Base-by-base conservation (phyloP, 2,329 filamentous ascomycete species). In the Exophiala calicioides region DNA sequence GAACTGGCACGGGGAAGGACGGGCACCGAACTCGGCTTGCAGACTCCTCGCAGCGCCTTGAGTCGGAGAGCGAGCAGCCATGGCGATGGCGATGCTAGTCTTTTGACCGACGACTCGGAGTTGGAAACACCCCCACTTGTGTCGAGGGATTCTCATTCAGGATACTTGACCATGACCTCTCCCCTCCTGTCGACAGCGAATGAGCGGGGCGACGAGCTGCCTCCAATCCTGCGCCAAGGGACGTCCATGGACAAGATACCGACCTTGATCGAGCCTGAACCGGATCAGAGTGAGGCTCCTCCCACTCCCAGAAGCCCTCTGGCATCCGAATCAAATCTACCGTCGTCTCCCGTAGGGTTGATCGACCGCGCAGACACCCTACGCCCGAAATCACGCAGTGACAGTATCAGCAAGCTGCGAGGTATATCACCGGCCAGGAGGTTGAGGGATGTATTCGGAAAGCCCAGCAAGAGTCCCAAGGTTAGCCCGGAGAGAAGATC, bases 341-440 rank as follows among this genome's bases (percentile, higher is more conserved):
- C 32, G 19, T 38, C 50, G 24, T 63, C 65, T 45, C 59, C 58
- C 13, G 50, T 55, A 24, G 66, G 61, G 43, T 53, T 58, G 37
- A 24, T 50, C 55, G 61, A 58, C 55, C 58, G 50, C 43, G 54
- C 44, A 60, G 64, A 54, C 54, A 62, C 61, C 30, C 56, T 68
- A 36, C 62, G 61, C 35, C 63, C 68, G 18, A 58, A 61, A 29
- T 63, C 70, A 39, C 30, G 57, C 35, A 50, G 63, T 68, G 34
- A 69, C 24, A 56, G 52, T 32, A 40, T 52, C 16, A 36, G 32
- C 37, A 48, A 30, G 20, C 77, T 77, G 57, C 79, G 85, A 50
- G 81, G 81, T 18, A 75, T 79, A 15, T 90, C 88, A 7, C 85
- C 86, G 8, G 81, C 79, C 40, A 80, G 82, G 60, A 87, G 83